Evolutionary conservation across 345 rosid genomes (phyloP), one percentile per base, ranked within the genome.

Genomic region (Pistacia vera): DNA sequence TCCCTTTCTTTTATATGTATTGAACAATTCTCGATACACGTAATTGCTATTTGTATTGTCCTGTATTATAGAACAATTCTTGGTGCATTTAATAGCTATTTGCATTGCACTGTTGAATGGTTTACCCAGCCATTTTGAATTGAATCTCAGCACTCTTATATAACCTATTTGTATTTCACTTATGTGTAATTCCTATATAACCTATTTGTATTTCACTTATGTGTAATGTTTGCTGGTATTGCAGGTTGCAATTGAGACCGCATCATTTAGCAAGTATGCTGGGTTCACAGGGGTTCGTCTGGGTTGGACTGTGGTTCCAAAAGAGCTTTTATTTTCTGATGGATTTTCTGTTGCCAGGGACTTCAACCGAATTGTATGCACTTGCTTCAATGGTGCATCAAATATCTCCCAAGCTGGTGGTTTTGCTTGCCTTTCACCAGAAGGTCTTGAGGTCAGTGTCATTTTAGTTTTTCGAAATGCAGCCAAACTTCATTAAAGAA

Each of bases 211-310:
- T 3, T 73, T 11, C 4, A 62, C 36, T 49, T 20, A 63, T 11
- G 54, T 12, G 22, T 62, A n/a, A 79, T 22, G 13, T 55, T 41
- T 22, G 33, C 55, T 22, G 5, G 13, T 30, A 61, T 74, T 76
- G 59, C 82, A 95, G 98, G 98, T 95, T 41, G 97, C 99, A 25
- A 56, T 96, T 63, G 99, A 96, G 90, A 89, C 93, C 44, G 76
- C 97, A 76, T 96, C 99, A 18, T 96, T 96, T 76, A 91, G 97
- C 74, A 96, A 96, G 85, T 92, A 90, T 80, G 99, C 98, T 57
- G 99, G 99, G 68, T 96, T 96, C 74, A 93, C 98, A 8, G 99
- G 98, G 54, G 95, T 96, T 76, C 90, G 99, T 65, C 91, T 96
- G 11, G 99, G 97, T 58, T 93, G 99, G 98, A 96, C 98, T 28